Base-by-base conservation (phyloP, 1,284 basidiomycete genomes). In the Tilletia setariae region DNA sequence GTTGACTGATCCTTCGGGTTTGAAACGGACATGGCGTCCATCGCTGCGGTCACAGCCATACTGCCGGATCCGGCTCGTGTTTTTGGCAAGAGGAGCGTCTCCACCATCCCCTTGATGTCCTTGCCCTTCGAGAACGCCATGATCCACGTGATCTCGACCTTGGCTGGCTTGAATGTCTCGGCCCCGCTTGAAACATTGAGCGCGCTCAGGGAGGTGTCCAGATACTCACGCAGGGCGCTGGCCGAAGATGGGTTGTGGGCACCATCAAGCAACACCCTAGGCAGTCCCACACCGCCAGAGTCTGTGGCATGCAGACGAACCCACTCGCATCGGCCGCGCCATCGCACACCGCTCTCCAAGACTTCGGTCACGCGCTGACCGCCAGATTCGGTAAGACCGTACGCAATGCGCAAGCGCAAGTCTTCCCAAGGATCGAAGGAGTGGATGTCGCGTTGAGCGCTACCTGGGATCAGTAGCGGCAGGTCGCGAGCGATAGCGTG, bases 181-280 rank as follows among this genome's bases (percentile, higher is more conserved):
- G 47, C 30, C 43, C 67, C 67, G 16, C 15, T 59, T 11, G 19
- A 19, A 4, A 21, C 16, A 51, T 40, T 6, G 2, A 40, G 51
- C 3, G 72, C 47, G 1, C 62, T 44, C 1, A 79, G 42, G 64
- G 74, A 79, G 15, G 32, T 23, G 23, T 87, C 85, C 68, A 98
- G 84, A 81, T 94, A 98, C 4, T 85, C 80, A 0, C 89, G 86
- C 8, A 99, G 87, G 0, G 88, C 88, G 21, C 82, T 73, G 0
- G 93, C 87, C 0, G 93, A 94, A 4, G 91, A 89, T n/a, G 89
- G 85, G 79, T 99, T 99, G 82, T 99, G 96, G 0, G 96, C 95
- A 2, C 96, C 96, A 79, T 99, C 96, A 1, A 90, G 89, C 7
- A 98, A 86, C 4, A 94, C 84, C 2, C 28, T 25, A 11, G 21